These are phyloP conservation scores for Mortierella hygrophila DNA, from an alignment of 192 early-diverging fungal genomes.

Conservation along the genomic window DNA sequence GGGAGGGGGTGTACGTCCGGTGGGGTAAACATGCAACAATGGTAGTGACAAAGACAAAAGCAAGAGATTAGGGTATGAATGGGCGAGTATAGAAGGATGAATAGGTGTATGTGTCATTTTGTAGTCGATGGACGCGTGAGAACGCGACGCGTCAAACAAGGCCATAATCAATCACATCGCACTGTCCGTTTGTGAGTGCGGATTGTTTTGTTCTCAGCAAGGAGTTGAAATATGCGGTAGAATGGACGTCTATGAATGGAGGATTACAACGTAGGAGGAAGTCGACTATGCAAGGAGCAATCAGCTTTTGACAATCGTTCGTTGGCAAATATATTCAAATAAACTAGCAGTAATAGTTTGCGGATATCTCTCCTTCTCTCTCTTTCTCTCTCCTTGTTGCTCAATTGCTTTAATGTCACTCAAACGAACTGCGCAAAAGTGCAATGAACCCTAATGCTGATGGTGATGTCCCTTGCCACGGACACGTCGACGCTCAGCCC, in stretches of 20 bases:
- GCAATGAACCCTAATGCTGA: neutral
- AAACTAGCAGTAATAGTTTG: neutral
- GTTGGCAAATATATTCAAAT: neutral
- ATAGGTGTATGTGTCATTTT: too few relatives aligned
- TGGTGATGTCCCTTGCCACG: neutral
- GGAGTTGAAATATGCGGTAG: neutral
- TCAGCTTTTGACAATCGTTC: neutral
- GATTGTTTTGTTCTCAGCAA: neutral
- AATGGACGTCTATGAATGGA: neutral
- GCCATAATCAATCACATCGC: too few relatives aligned
- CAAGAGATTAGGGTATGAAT: too few relatives aligned
- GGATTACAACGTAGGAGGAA: neutral
- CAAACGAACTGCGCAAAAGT: neutral
- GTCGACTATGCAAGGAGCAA: neutral
- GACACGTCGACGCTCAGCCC: slow-evolving; percentile 28
- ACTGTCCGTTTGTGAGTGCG: too few relatives aligned
- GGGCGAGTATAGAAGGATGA: too few relatives aligned
- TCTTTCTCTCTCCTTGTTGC: neutral
- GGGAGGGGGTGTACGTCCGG: too few relatives aligned
- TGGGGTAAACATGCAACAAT: too few relatives aligned
- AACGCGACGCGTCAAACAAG: too few relatives aligned
- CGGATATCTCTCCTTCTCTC: too few relatives aligned
- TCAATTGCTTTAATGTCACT: neutral
- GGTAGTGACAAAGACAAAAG: too few relatives aligned
- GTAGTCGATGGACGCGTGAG: too few relatives aligned